phyloP scores from a whole-genome alignment of 768 basidiomycete species.

The Sarcomyxa edulis region DNA sequence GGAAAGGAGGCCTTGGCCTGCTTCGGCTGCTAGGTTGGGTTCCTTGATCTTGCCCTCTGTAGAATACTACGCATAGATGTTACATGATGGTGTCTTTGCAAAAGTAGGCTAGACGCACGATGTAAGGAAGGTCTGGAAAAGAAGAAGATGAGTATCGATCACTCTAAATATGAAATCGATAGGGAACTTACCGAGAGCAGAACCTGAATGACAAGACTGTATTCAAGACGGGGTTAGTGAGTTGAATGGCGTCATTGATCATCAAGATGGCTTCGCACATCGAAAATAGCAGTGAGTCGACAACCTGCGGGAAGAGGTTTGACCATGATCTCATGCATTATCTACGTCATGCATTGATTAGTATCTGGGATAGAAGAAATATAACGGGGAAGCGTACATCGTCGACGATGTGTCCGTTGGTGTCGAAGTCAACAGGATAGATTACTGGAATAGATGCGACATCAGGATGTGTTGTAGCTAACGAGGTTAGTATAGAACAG shows the following conservation, averaged over 20 bases:
- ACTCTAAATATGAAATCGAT: neutral
- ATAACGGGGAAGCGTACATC: slow-evolving; percentile 52
- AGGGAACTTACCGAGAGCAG: slow-evolving; percentile 59
- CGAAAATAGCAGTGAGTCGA: slow-evolving; percentile 79
- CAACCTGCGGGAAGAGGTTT: slow-evolving; percentile 24
- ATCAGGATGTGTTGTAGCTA: neutral
- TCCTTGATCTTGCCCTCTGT: slow-evolving; percentile 96
- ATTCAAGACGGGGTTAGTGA: slow-evolving; percentile 1
- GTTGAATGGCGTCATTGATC: neutral
- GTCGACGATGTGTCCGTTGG: slow-evolving; percentile 77
- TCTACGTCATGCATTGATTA: slow-evolving; percentile 27
- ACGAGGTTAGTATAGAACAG: neutral
- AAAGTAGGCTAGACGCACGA: slow-evolving; percentile 31
- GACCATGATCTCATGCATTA: slow-evolving; percentile 70
- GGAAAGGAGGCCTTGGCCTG: slow-evolving; percentile 80
- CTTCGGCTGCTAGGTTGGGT: slow-evolving; percentile 83
- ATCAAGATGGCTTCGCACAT: slow-evolving; percentile 41
- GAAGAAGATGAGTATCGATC: neutral
- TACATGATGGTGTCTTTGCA: neutral
- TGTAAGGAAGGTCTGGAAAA: slow-evolving; percentile 60
- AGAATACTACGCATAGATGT: slow-evolving; percentile 55
- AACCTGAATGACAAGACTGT: slow-evolving; percentile 87
- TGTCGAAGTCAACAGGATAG: slow-evolving; percentile 66
- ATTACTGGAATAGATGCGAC: slow-evolving; percentile 47
- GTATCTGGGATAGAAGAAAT: neutral